Base-by-base conservation (phyloP, 345 rosid genomes). In the Brassica rapa region DNA sequence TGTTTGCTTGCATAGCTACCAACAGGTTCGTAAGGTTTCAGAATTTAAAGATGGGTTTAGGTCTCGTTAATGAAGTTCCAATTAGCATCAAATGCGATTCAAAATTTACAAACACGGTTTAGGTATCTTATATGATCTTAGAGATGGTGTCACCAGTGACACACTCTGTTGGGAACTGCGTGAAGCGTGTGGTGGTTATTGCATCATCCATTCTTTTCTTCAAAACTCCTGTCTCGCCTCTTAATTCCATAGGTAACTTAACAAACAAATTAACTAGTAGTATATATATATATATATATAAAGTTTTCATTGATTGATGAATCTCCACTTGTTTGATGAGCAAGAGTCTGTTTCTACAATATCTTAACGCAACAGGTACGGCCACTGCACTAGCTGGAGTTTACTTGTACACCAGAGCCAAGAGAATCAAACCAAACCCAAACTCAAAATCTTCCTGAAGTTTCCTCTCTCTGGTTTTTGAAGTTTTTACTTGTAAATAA, bases 121-220 rank as follows among this genome's bases (percentile, higher is more conserved):
- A 94, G 97, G 94, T 94, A 4, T 90, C 98, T 3, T 92, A 92
- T 71, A 81, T 82, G 86, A 94, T 94, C 29, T 76, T 94, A 29
- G 85, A 84, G 74, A 88, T 85, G 92, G 91, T 94, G 61, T 89
- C 97, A 15, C 91, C 98, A 2, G 89, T 94, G 9, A 87, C 89
- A 4, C 98, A 94, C 78, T 85, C 97, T 0, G 98, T 94, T 3
- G 98, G 95, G 74, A 94, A 94, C 71, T 84, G 91, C 61, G 89
- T 82, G 79, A 94, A 94, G 87, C 89, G 97, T 1, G 93, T 92
- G 21, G 93, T 90, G 75, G 93, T 92, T 29, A 92, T 94, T 2
- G 77, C 80, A 46, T 88, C 98, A 16, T 89, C 93, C 4, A 84
- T 91, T 62, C 1, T 91, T 59, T 87, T 90, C 93, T 94, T 94